Evolutionary conservation across 2,329 filamentous ascomycete genomes (phyloP), one percentile per base, ranked within the genome.

Genomic region (Alternaria tenuissima): DNA sequence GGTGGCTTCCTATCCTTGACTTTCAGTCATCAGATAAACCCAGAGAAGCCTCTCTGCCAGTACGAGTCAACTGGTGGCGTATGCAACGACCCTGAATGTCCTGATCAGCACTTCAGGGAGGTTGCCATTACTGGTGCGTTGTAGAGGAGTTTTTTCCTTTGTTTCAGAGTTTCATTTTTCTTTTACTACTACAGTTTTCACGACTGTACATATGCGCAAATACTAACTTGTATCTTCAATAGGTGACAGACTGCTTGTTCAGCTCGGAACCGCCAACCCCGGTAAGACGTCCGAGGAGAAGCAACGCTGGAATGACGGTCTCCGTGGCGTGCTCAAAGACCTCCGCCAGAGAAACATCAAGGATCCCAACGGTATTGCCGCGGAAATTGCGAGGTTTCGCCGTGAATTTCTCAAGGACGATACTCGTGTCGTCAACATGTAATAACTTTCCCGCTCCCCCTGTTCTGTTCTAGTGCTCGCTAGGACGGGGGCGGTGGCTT

Each of bases 1-100:
- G 90, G 89, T 63, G 94, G 94, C 43, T 90, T 93, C 74, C 89
- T 91, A 75, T 98, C 95, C 65, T 85, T 96, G 82, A 98, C 94
- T 43, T 98, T 94, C 81, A 97, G 92, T 81, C 92, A 96, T 79
- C 90, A 89, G 69, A 96, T 99, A 79, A 89, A 97, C 76, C 84
- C 89, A 24, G 84, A 87, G 62, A 89, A 86, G 69, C 86, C 87
- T 63, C 75, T 98, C 49, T 99, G 95, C 79, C 89, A 88, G 38
- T 90, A 87, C 71, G 92, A 96, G 78, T 81, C 91, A 64, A 83
- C 85, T 48, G 89, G 88, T 53, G 88, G 88, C 62, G 82, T 84
- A 67, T 98, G 95, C 85, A 89, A 90, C 68, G 91, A 94, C 73
- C 77, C 81, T 60, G 83, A 86, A 55, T 99, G 95, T 80, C 81